Base-by-base conservation (phyloP, 192 early-diverging fungal species). In the Entomortierella parvispora region DNA sequence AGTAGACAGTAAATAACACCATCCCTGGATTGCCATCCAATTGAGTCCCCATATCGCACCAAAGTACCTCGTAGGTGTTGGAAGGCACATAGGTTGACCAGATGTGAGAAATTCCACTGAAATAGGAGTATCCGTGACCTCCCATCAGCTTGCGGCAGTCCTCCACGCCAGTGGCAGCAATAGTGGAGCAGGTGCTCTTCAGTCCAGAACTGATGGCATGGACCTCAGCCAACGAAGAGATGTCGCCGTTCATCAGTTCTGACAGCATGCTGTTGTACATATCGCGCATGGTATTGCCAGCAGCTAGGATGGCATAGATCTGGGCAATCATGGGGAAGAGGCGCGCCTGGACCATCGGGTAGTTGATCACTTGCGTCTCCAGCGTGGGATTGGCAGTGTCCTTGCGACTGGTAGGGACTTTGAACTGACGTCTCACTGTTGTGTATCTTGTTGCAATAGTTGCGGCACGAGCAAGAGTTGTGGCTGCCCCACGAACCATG, bases 121-220 rank as follows among this genome's bases (percentile, higher is more conserved):
- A 91, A 29, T 82, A 78, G 31, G 89, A 90, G 68, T 87, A 93
- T 0, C 91, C 91, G 40, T 93, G 92, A 22, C 92, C 92, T 22
- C 92, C 92, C 81, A 89, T 87, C 12, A 87, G 81, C 32, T 89
- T 90, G 8, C 90, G 82, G 69, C 90, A 89, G n/a, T 88, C 88
- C 52, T 93, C 92, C 40, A 90, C 82, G 57, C 90, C 90, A 18
- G 82, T 86, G 6, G 88, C 68, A 32, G 84, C 79, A 22, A 84
- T 65, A 9, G 86, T 86, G 0, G 90, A 82, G 20, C 86, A 85
- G 71, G 81, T 86, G 31, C 83, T 81, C 81, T 93, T 93, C 55
- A 93, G 80, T 10, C 86, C 87, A 18, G 87, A 90, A 0, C 86
- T 84, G 45, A 85, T 88, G 40, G 88, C 87, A 57, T 93, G 92